Evolutionary conservation across 2,329 filamentous ascomycete species (phyloP).

Genomic region (Fusarium hainanense): DNA sequence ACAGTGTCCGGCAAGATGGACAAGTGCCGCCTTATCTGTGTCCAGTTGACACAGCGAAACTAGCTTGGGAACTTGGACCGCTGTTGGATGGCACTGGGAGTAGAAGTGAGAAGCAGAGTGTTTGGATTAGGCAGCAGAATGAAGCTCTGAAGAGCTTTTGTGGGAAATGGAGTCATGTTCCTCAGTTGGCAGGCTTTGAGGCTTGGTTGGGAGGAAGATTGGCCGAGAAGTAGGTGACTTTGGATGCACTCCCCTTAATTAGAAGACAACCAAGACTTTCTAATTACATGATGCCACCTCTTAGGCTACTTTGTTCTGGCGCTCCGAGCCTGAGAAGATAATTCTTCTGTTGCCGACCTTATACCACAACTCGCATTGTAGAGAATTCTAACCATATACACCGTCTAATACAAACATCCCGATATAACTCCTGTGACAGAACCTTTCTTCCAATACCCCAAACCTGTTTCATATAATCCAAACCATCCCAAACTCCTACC

Average conservation of each 20-base stretch:
- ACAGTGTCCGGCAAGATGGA: constrained; percentile 66
- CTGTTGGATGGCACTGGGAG: constrained; percentile 34
- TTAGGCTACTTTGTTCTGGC: no score
- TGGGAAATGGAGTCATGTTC: constrained; percentile 51
- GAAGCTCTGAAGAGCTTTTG: constrained; percentile 56
- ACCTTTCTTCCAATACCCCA: background rate
- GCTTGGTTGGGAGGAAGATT: constrained; percentile 55
- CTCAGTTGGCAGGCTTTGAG: constrained; percentile 59
- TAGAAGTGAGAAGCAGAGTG: constrained; percentile 6
- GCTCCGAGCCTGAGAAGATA: no score
- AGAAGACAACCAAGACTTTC: accelerated
- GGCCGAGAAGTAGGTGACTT: background rate
- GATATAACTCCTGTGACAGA: background rate
- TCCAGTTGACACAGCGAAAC: constrained; percentile 67
- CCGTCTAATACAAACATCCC: background rate
- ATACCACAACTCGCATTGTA: background rate
- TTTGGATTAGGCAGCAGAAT: constrained; percentile 52
- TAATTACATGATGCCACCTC: no score
- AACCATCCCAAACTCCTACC: accelerated
- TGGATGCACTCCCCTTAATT: background rate
- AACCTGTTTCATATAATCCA: background rate
- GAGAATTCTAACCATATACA: background rate
- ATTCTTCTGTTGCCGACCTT: no score
- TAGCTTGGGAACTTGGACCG: constrained; percentile 48
- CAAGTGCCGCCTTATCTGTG: constrained; percentile 73